Conservation (phyloP, 441 rosid genomes). For the Erysimum pusillum region DNA sequence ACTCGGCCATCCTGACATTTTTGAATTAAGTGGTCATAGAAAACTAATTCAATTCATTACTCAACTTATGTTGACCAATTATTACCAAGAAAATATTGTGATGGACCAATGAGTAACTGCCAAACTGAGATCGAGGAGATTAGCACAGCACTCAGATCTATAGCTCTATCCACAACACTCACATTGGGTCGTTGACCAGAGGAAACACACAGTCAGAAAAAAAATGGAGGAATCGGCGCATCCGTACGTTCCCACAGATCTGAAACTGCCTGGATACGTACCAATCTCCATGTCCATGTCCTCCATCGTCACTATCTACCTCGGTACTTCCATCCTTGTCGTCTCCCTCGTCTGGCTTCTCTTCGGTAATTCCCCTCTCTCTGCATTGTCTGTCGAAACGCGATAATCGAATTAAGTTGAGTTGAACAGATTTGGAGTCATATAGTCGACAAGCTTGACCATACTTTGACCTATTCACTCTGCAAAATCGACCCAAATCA, state of each 20-base stretch:
- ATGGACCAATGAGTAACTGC: neutral
- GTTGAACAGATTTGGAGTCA: neutral
- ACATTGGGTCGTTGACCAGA: slow-evolving; percentile 23
- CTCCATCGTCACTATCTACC: slow-evolving; percentile 64
- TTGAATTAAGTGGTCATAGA: too few species aligned
- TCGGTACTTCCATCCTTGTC: slow-evolving; percentile 58
- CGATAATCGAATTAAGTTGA: neutral
- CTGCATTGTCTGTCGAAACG: neutral
- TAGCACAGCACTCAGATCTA: neutral
- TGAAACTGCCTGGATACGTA: slow-evolving; percentile 68
- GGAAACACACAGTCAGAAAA: neutral
- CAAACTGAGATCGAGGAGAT: neutral
- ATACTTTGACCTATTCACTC: neutral
- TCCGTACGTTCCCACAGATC: slow-evolving; percentile 88
- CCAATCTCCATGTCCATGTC: slow-evolving; percentile 71
- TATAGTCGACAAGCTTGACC: neutral
- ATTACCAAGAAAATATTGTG: neutral
- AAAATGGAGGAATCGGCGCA: slow-evolving; percentile 57
- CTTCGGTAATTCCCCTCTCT: slow-evolving; percentile 55
- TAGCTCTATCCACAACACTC: neutral
- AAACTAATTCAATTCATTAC: neutral
- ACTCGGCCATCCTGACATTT: slow-evolving; percentile 93
- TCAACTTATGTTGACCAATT: neutral
- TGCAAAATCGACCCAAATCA: neutral
- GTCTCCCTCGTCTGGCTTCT: slow-evolving; percentile 69